These are phyloP conservation scores for Botrytis paeoniae DNA, from an alignment of 2,329 filamentous ascomycete genomes.

Conservation along the genomic window DNA sequence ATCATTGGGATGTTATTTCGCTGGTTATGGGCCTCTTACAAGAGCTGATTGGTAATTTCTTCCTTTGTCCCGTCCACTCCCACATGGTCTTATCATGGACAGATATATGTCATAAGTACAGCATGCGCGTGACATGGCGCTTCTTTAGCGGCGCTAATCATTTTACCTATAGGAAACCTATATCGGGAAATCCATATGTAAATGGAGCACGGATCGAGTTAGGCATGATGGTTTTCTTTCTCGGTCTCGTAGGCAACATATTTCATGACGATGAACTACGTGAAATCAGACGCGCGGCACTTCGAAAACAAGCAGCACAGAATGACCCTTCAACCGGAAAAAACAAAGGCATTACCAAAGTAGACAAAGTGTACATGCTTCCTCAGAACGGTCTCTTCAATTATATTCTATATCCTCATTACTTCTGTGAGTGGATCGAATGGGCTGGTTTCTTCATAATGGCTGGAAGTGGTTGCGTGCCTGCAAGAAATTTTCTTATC, in stretches of 20 bases:
- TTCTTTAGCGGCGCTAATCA: background rate
- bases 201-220: conserved; percentile 47
- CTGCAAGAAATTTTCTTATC: conserved; percentile 76
- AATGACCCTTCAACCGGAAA: conserved; percentile 33
- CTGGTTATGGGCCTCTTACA: conserved; percentile 71
- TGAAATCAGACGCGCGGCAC: conserved; percentile 73
- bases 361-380: conserved; percentile 83
- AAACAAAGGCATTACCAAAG: conserved; percentile 39
- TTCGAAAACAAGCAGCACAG: conserved; percentile 51
- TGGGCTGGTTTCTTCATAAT: conserved; percentile 88
- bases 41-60: conserved; percentile 47
- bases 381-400: conserved; percentile 80
- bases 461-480: conserved; percentile 63
- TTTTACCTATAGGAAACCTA: conserved; percentile 1
- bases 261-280: conserved; percentile 88
- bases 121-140: background rate
- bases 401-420: conserved; percentile 85
- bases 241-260: conserved; percentile 77
- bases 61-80: background rate
- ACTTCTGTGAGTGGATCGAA: conserved; percentile 95
- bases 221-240: conserved; percentile 72
- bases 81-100: background rate
- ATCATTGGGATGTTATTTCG: conserved; percentile 76
- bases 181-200: conserved; percentile 37
- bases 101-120: background rate